phyloP scores from a whole-genome alignment of 768 basidiomycete species.

The Termitomyces sp. region DNA sequence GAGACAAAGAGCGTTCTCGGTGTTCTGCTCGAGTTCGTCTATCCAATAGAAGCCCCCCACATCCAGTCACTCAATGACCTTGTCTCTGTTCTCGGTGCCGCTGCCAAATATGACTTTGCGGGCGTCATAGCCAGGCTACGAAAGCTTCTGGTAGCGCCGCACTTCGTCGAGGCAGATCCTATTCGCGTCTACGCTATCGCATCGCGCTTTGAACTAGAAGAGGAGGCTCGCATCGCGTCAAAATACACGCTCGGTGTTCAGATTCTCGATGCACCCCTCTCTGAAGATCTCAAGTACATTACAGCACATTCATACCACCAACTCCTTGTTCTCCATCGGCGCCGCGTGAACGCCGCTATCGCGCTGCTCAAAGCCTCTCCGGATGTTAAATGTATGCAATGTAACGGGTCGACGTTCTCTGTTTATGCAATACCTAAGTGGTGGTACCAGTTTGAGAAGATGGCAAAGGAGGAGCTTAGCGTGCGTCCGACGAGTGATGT shows the following conservation, averaged over 20 bases:
- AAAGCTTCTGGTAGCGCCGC: constrained; percentile 43
- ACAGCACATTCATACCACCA: constrained; percentile 66
- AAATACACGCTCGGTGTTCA: constrained; percentile 49
- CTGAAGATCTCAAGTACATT: constrained; percentile 62
- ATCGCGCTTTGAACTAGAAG: constrained; percentile 57
- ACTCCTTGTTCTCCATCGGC: constrained; percentile 56
- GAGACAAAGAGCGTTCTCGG: constrained; percentile 45
- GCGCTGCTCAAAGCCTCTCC: constrained; percentile 42
- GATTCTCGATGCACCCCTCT: constrained; percentile 53
- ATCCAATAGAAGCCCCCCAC: constrained; percentile 54
- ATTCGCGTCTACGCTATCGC: constrained; percentile 70
- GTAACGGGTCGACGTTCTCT: constrained; percentile 47
- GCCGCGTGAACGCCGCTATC: constrained; percentile 46
- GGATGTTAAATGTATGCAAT: constrained; percentile 63
- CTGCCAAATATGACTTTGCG: constrained; percentile 62
- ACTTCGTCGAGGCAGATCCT: constrained; percentile 45
- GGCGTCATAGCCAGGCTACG: constrained; percentile 47
- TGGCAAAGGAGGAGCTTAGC: constrained; percentile 55
- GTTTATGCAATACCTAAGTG: constrained; percentile 55
- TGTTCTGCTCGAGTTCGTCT: constrained; percentile 54
- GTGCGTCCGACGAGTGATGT: constrained; percentile 52
- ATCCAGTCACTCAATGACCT: constrained; percentile 53
- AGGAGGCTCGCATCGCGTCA: constrained; percentile 61
- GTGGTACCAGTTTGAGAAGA: constrained; percentile 61
- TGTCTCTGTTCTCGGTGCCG: constrained; percentile 43